Base-by-base conservation (phyloP, 257 asterid genomes). In the Solanum sejunctum region DNA sequence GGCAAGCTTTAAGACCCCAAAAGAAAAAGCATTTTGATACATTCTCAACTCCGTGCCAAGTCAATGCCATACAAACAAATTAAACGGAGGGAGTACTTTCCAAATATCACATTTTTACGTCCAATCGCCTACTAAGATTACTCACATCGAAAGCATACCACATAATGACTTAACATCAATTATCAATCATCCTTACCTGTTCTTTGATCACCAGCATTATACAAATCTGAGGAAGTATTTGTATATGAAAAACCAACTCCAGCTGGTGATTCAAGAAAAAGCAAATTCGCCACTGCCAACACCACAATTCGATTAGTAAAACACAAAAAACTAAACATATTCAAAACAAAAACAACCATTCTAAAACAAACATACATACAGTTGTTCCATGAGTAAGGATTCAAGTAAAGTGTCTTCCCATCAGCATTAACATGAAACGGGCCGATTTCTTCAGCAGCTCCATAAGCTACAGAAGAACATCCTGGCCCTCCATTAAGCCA, bases 401-500 rank as follows among this genome's bases (percentile, higher is more conserved):
- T 95, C 87, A 85, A 89, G 90, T 85, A 92, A 84, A 97, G 98
- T 81, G 93, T 92, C 82, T 89, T 94, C 87, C 99, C 99, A 88
- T 93, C 94, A 0, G 99, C 89, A 47, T 92, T 93, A 72, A 97
- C 92, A 84, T 97, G 92, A 80, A 95, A 97, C 20, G 99, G 99
- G 5, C 99, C 99, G 81, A 97, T 89, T 84, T 97, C 99, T 85
- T 97, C 99, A 0, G 97, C 88, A 69, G 98, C 99, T 63, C 99
- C 99, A 84, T 93, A 97, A 87, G 97, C 99, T 12, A 97, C 92
- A 47, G 99, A 97, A 70, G 99, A 97, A 87, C 99, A 97, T 84
- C 99, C 99, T 32, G 99, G 99, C 16, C 99, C 99, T 10, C 99
- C 99, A 92, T 97, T 97, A 4, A 97, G 98, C 99, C 99, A 97